Evolutionary conservation across 345 rosid species (phyloP), one percentile per base, ranked within the genome.

Genomic region (Lumnitzera racemosa): DNA sequence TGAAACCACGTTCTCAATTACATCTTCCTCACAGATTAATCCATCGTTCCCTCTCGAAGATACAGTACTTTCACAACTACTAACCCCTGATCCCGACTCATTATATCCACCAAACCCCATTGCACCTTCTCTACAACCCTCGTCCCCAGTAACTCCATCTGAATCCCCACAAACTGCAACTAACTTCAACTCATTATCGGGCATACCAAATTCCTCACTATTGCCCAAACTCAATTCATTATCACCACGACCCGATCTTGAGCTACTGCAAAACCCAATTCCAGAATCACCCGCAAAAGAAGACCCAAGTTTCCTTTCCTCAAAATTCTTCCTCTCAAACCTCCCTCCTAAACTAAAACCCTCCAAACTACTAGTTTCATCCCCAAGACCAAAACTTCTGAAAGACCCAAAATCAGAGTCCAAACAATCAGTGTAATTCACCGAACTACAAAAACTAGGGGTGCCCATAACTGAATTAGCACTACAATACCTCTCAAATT

Each of bases 381-480:
- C 88, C 57, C 68, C 77, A 24, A 79, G 46, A 12, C 72, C 66
- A 3, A 70, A 61, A 47, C 87, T 79, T 25, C 62, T 78, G 27
- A 72, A 67, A 16, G 84, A 80, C 56, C 88, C 95, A 20, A 89
- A 81, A 36, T 84, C 95, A 56, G 82, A 77, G 51, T 81, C 96
- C 55, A 80, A 48, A 53, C 75, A 70, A 62, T 87, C 98, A 54
- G 78, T 79, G 57, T 79, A 76, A 2, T 74, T 64, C 49, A 70
- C 57, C 3, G 87, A 81, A 74, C 94, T 77, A 50, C 84, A 79
- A 67, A 87, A 9, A 63, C 91, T 84, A 1, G 94, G 96, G 5
- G 96, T 90, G 46, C 89, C 96, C 67, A 85, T 63, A 8, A 74
- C 88, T 65, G 96, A 92, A 74, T 85, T 87, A 5, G 94, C 96